A percentile compares a stretch with the other conserved stretches of the same genome.
Evolutionary conservation across 1,284 basidiomycete genomes (phyloP).

Genomic region (Exsudoporus floridanus): DNA sequence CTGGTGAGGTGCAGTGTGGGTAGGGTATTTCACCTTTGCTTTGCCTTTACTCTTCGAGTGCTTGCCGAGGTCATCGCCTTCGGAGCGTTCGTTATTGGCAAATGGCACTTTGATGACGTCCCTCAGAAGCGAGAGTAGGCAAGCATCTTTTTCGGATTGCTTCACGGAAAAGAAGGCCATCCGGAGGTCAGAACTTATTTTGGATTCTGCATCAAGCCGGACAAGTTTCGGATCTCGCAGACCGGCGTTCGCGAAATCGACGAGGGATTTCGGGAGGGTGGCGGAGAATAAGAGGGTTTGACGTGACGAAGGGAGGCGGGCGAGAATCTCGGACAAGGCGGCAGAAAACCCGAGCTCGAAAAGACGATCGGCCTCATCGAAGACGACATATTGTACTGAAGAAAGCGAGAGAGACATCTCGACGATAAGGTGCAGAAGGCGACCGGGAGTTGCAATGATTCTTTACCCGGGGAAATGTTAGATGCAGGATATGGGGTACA

Average conservation of each 20-base stretch:
- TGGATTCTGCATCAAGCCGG: slow-evolving; percentile 92
- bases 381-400: slow-evolving; percentile 88
- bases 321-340: slow-evolving; percentile 88
- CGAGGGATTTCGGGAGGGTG: slow-evolving; percentile 92
- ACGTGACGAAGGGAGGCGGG: slow-evolving; percentile 81
- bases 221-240: slow-evolving; percentile 93
- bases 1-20: slow-evolving; percentile 73
- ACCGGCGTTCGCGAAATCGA: slow-evolving; percentile 97
- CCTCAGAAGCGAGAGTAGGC: slow-evolving; percentile 79
- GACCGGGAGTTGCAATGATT: slow-evolving; percentile 96
- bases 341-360: slow-evolving; percentile 98
- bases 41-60: slow-evolving; percentile 52
- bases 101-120: slow-evolving; percentile 86
- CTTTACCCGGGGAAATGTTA: slow-evolving; percentile 42
- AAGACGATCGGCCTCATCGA: slow-evolving; percentile 97
- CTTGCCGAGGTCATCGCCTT: slow-evolving; percentile 34
- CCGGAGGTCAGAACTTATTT: slow-evolving; percentile 90
- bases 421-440: slow-evolving; percentile 91
- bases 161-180: slow-evolving; percentile 96
- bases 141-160: slow-evolving; percentile 93
- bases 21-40: slow-evolving; percentile 43
- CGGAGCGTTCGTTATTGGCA: slow-evolving; percentile 32
- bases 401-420: slow-evolving; percentile 97
- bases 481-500: slow-evolving; percentile 5
- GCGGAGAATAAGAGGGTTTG: slow-evolving; percentile 97